Conservation (phyloP, 352 stramenopile genomes). For the Phytophthora tubulina region DNA sequence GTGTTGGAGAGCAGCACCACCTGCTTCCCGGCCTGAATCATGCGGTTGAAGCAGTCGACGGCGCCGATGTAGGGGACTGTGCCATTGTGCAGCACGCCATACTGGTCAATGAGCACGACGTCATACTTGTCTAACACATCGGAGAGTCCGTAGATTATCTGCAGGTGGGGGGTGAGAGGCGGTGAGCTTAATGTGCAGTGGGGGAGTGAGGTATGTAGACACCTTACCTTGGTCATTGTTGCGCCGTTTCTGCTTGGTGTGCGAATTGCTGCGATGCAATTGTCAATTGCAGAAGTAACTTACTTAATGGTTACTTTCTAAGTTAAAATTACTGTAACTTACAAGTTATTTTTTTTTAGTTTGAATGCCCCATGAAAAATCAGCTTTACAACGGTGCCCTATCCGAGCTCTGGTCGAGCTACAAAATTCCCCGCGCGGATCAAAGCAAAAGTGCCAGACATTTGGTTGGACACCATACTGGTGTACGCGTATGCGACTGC, state of each 20-base stretch:
- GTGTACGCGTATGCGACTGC: too few relatives aligned
- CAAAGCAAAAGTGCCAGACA: too few relatives aligned
- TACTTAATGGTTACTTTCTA: too few relatives aligned
- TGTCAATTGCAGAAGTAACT: too few relatives aligned
- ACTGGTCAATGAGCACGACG: slow-evolving; percentile 93
- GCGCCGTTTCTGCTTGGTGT: slow-evolving; percentile 5
- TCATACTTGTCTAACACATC: slow-evolving; percentile 78
- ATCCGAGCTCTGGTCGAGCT: too few relatives aligned
- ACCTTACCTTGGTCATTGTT: slow-evolving; percentile 29
- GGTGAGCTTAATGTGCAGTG: not conserved
- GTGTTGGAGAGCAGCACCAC: slow-evolving; percentile 92
- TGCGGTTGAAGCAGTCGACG: slow-evolving; percentile 65
- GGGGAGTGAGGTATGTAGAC: not conserved
- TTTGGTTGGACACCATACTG: too few relatives aligned
- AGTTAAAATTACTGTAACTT: too few relatives aligned
- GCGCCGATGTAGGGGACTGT: slow-evolving; percentile 68
- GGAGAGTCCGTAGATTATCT: slow-evolving; percentile 49
- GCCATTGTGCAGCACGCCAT: slow-evolving; percentile 93
- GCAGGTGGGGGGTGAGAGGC: not conserved
- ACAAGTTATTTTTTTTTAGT: too few relatives aligned
- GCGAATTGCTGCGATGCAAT: not conserved
- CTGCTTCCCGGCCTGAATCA: slow-evolving; percentile 69
- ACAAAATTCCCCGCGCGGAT: too few relatives aligned
- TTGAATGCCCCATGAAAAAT: too few relatives aligned
- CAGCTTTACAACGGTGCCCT: too few relatives aligned